phyloP scores from a whole-genome alignment of 495 filamentous ascomycete genomes.

The Penicillium canariense region DNA sequence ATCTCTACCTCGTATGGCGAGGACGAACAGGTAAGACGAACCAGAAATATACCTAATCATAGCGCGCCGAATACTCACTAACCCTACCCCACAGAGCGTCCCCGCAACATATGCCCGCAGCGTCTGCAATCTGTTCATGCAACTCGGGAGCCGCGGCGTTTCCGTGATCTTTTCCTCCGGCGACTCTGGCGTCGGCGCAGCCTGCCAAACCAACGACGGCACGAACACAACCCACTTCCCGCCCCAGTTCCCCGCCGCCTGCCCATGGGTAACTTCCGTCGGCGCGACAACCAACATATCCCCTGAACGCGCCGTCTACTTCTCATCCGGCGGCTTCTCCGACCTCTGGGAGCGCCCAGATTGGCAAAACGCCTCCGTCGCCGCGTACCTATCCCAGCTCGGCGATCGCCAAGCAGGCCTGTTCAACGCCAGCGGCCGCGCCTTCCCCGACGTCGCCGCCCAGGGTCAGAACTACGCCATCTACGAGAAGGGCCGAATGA shows the following conservation, averaged over 20 bases:
- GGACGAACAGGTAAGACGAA: constrained; percentile 55
- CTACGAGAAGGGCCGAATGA: constrained; percentile 50
- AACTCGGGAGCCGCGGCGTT: constrained; percentile 75
- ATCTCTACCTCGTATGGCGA: constrained; percentile 82
- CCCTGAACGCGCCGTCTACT: constrained; percentile 57
- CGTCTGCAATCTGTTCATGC: constrained; percentile 67
- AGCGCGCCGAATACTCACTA: constrained; percentile 6
- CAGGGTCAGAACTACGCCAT: constrained; percentile 55
- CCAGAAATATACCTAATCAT: neutral
- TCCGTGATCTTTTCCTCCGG: constrained; percentile 70
- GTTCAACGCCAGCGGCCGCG: constrained; percentile 64
- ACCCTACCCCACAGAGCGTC: constrained; percentile 53
- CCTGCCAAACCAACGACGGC: constrained; percentile 65
- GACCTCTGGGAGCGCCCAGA: constrained; percentile 59
- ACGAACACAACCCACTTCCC: constrained; percentile 64
- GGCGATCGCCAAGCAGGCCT: constrained; percentile 46
- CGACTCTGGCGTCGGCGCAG: constrained; percentile 67
- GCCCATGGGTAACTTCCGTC: constrained; percentile 72
- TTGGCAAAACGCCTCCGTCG: constrained; percentile 61
- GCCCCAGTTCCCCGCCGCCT: constrained; percentile 67
- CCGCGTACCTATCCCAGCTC: constrained; percentile 51
- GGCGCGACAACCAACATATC: constrained; percentile 58
- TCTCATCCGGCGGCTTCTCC: constrained; percentile 68
- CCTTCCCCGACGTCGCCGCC: constrained; percentile 70
- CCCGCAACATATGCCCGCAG: constrained; percentile 62